Evolutionary conservation across 2,329 filamentous ascomycete species (phyloP).

Genomic region (Cucurbitaria berberidis): DNA sequence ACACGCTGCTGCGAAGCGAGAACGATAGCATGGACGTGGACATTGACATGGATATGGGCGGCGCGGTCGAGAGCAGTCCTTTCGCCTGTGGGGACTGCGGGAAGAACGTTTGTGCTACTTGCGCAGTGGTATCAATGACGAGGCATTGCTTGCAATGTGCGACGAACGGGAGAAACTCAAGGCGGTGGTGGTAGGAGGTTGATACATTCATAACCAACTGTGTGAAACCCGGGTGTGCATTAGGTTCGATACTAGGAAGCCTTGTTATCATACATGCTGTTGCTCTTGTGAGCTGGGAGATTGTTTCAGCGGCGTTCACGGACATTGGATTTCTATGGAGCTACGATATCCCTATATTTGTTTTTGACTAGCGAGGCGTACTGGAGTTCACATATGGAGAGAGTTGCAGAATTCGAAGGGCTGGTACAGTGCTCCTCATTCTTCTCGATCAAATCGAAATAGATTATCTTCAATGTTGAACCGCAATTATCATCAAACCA

Average conservation of each 20-base stretch:
- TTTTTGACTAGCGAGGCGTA: background rate
- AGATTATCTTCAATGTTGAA: too few species aligned
- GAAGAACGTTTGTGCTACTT: conserved; percentile 51
- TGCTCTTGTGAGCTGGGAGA: background rate
- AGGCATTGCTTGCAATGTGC: conserved; percentile 53
- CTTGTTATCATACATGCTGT: background rate
- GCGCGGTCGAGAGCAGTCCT: conserved; percentile 29
- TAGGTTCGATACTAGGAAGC: background rate
- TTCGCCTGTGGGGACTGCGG: conserved; percentile 49
- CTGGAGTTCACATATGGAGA: background rate
- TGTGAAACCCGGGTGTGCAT: background rate
- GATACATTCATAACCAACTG: background rate
- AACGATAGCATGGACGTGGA: conserved; percentile 48
- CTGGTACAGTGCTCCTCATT: background rate
- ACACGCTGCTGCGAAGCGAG: conserved; percentile 40
- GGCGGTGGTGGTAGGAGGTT: conserved; percentile 18
- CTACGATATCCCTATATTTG: conserved; percentile 1
- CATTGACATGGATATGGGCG: conserved; percentile 43
- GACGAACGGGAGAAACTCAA: conserved; percentile 21
- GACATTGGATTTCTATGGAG: background rate
- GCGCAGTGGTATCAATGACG: conserved; percentile 47
- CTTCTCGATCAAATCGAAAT: background rate
- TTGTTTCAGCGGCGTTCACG: background rate
- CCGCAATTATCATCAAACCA: background rate
- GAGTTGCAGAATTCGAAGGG: background rate